These are phyloP conservation scores for Millerago galiae DNA, from an alignment of 805 yeast genomes.

Conservation along the genomic window DNA sequence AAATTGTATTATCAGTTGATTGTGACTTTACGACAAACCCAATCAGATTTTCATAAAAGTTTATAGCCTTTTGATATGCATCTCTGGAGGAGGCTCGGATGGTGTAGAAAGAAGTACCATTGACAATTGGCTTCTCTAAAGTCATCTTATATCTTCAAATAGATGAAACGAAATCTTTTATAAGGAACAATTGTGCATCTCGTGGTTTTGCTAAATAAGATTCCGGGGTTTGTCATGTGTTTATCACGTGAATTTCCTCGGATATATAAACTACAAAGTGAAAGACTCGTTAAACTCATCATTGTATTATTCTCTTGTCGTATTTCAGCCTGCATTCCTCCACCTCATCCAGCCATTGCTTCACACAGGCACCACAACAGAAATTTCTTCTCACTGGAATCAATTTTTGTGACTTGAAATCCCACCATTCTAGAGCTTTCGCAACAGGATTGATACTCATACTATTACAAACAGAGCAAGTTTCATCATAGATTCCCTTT, in stretches of 20 bases:
- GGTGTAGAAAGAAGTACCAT: constrained; percentile 48
- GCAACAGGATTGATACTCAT: constrained; percentile 52
- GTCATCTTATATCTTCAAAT: neutral
- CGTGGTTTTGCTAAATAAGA: too few relatives aligned
- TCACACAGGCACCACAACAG: constrained; percentile 46
- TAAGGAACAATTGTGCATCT: too few relatives aligned
- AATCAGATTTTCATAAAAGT: constrained; percentile 50
- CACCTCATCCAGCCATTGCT: constrained; percentile 24
- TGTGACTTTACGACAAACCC: constrained; percentile 27
- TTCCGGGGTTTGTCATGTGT: too few relatives aligned
- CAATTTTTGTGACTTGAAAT: constrained; percentile 40
- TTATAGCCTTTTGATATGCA: constrained; percentile 39
- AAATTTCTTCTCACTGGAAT: constrained; percentile 51
- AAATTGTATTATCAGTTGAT: constrained; percentile 16
- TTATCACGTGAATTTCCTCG: too few relatives aligned
- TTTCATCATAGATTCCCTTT: constrained; percentile 43
- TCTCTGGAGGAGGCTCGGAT: constrained; percentile 45
- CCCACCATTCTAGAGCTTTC: constrained; percentile 64
- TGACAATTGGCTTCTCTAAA: constrained; percentile 35
- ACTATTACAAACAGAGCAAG: constrained; percentile 44
- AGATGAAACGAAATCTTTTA: neutral
- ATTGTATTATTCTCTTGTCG: constrained; percentile 1
- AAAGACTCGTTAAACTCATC: neutral
- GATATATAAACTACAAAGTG: too few relatives aligned
- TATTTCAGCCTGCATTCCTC: constrained; percentile 6